Evolutionary conservation across 2,329 filamentous ascomycete species (phyloP).

Genomic region (Ophiostoma sp.): DNA sequence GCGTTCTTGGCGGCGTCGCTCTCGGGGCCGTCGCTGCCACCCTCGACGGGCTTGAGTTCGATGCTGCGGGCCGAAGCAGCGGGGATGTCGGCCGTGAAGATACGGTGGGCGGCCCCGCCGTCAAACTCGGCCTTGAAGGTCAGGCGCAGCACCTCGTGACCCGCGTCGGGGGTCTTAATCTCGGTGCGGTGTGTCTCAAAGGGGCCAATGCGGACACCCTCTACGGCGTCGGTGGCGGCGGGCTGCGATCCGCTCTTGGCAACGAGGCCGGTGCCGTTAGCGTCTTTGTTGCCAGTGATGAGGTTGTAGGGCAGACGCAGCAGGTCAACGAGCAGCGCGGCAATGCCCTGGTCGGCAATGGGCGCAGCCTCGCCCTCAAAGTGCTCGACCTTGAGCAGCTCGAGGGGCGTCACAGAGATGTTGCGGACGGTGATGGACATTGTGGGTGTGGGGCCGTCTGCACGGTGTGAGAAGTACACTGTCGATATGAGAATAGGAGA

Average conservation of each 20-base stretch:
- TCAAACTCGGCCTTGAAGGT: slow-evolving; percentile 54
- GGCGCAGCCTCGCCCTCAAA: slow-evolving; percentile 51
- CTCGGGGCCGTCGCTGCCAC: slow-evolving; percentile 27
- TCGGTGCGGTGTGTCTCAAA: slow-evolving; percentile 62
- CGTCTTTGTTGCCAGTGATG: slow-evolving; percentile 28
- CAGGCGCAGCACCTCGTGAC: slow-evolving; percentile 64
- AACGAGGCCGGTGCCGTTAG: slow-evolving; percentile 25
- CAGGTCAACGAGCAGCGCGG: slow-evolving; percentile 37
- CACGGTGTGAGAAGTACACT: not conserved
- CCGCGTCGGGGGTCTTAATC: slow-evolving; percentile 52
- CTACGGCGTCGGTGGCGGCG: slow-evolving; percentile 50
- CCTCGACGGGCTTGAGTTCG: slow-evolving; percentile 52
- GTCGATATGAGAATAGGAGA: not conserved
- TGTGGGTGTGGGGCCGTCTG: not conserved
- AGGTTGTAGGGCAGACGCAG: slow-evolving; percentile 15
- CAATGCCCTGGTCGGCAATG: slow-evolving; percentile 38
- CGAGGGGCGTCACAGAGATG: slow-evolving; percentile 66
- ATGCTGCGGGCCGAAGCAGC: slow-evolving; percentile 55
- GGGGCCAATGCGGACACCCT: slow-evolving; percentile 54
- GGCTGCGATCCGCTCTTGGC: slow-evolving; percentile 19
- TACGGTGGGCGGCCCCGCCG: slow-evolving; percentile 33
- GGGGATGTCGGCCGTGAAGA: slow-evolving; percentile 68
- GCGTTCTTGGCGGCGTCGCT: slow-evolving; percentile 5
- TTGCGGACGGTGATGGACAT: slow-evolving; percentile 67
- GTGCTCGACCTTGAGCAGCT: slow-evolving; percentile 66